Conservation (phyloP, 2,329 filamentous ascomycete species). For the Teratosphaeria epicoccoides region DNA sequence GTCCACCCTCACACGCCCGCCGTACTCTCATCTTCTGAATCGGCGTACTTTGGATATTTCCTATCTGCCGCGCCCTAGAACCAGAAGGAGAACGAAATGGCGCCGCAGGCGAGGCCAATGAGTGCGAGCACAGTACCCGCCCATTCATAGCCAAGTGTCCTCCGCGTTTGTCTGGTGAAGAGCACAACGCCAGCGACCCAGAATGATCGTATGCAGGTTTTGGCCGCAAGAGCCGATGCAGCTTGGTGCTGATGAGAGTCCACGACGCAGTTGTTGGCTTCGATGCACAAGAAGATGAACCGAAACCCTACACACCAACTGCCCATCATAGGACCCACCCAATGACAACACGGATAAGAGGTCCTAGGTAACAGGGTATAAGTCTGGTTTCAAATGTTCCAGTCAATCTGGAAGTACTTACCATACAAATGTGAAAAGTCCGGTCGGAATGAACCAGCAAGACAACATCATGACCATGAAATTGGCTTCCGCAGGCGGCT, state of each 20-base stretch:
- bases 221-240: constrained; percentile 39
- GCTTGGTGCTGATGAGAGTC: constrained; percentile 64
- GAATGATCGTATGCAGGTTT: constrained; percentile 29
- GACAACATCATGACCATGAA: constrained; percentile 21
- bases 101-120: constrained; percentile 65
- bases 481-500: constrained; percentile 43
- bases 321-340: constrained; percentile 51
- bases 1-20: constrained; percentile 12
- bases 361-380: constrained; percentile 49
- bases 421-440: constrained; percentile 55
- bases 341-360: constrained; percentile 54
- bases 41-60: constrained; percentile 60
- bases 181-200: constrained; percentile 28
- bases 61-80: constrained; percentile 63
- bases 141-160: constrained; percentile 28
- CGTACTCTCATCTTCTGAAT: constrained; percentile 38
- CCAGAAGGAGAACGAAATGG: constrained; percentile 76
- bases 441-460: constrained; percentile 52
- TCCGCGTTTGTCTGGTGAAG: constrained; percentile 28
- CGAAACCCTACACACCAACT: constrained; percentile 24
- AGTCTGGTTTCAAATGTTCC: background rate
- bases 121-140: constrained; percentile 41
- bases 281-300: constrained; percentile 25
- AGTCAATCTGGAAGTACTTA: background rate
- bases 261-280: constrained; percentile 39